Conservation (phyloP, 2,329 filamentous ascomycete genomes). For the Fusarium succisae region DNA sequence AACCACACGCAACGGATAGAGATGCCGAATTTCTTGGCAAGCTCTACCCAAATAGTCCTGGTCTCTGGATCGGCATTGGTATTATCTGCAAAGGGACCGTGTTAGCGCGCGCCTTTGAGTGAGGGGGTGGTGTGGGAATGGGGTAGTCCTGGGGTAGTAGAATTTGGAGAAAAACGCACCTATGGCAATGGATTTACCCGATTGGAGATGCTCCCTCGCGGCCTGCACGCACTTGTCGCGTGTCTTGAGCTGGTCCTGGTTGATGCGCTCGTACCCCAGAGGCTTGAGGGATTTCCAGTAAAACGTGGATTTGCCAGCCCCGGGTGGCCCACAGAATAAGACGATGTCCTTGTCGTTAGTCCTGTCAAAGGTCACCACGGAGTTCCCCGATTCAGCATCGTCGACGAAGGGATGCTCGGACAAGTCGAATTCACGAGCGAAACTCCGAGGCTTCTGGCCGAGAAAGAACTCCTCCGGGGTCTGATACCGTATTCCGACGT, state of each 20-base stretch:
- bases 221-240: slow-evolving; percentile 76
- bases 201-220: slow-evolving; percentile 71
- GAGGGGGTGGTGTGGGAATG: slow-evolving; percentile 30
- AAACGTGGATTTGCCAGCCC: slow-evolving; percentile 91
- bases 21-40: slow-evolving; percentile 75
- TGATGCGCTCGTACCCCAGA: slow-evolving; percentile 83
- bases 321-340: slow-evolving; percentile 88
- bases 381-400: slow-evolving; percentile 37
- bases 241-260: slow-evolving; percentile 88
- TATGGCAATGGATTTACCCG: slow-evolving; percentile 76
- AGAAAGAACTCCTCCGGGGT: slow-evolving; percentile 96
- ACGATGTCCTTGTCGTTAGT: slow-evolving; percentile 77
- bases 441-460: slow-evolving; percentile 70
- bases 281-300: slow-evolving; percentile 82
- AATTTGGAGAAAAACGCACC: slow-evolving; percentile 65
- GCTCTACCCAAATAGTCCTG: slow-evolving; percentile 78
- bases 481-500: slow-evolving; percentile 80
- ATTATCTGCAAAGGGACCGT: slow-evolving; percentile 72
- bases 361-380: slow-evolving; percentile 63
- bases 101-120: slow-evolving; percentile 11
- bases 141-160: not conserved
- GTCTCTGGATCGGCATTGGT: slow-evolving; percentile 89
- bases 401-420: slow-evolving; percentile 55
- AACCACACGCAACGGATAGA: slow-evolving; percentile 90
- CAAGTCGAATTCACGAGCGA: slow-evolving; percentile 77